phyloP scores from a whole-genome alignment of 192 early-diverging fungal genomes.

The Entomortierella chlamydospora region DNA sequence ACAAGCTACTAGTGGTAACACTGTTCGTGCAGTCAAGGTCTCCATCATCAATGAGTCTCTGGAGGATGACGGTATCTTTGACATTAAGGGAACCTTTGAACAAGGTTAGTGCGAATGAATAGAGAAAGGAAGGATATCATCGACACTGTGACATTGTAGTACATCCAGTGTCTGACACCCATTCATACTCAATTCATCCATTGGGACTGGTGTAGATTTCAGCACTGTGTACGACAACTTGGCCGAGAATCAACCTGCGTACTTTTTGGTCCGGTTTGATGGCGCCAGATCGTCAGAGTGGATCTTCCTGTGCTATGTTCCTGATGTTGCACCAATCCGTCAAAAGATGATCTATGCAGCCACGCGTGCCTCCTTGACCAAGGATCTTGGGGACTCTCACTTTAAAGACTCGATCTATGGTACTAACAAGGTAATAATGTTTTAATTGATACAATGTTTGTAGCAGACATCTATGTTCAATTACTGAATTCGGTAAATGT shows the following conservation, averaged over 20 bases:
- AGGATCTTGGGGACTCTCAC: constrained; percentile 82
- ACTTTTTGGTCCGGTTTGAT: constrained; percentile 75
- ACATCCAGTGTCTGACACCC: neutral
- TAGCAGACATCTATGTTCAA: neutral
- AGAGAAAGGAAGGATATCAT: neutral
- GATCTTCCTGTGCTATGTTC: constrained; percentile 84
- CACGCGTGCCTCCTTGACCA: constrained; percentile 80
- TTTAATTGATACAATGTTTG: neutral
- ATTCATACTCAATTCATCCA: neutral
- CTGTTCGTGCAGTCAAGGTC: constrained; percentile 59
- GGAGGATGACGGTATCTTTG: constrained; percentile 51
- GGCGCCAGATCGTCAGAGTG: constrained; percentile 63
- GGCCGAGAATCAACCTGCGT: constrained; percentile 67
- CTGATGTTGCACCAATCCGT: constrained; percentile 81
- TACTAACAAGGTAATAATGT: constrained; percentile 64
- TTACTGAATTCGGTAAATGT: neutral
- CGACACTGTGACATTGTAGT: neutral
- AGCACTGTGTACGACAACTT: constrained; percentile 60
- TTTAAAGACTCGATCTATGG: constrained; percentile 90
- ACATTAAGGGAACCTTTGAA: constrained; percentile 56
- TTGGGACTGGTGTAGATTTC: constrained; percentile 60
- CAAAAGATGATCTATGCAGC: constrained; percentile 97
- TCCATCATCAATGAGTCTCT: constrained; percentile 61
- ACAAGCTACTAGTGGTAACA: constrained; percentile 22
- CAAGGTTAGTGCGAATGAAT: constrained; percentile 25